Conservation (phyloP, 305 asterid genomes). For the Fraxinus velutina region DNA sequence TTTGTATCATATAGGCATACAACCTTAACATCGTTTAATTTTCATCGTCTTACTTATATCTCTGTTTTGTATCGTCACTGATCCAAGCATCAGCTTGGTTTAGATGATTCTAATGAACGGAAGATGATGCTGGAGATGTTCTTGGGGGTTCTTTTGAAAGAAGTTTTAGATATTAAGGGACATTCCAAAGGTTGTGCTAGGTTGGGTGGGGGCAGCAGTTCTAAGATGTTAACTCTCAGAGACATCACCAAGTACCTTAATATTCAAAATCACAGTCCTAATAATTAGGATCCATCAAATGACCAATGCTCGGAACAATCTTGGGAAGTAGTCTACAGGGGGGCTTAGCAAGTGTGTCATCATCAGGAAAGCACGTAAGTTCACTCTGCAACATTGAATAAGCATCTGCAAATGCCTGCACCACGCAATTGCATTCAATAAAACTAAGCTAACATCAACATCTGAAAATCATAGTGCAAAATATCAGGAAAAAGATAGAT, state of each 20-base stretch:
- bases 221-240: background rate
- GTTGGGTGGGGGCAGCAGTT: background rate
- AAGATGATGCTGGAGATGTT: background rate
- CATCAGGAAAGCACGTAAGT: conserved; percentile 48
- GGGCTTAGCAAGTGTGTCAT: conserved; percentile 42
- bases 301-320: conserved; percentile 82
- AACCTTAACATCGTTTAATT: background rate
- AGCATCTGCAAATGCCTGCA: conserved; percentile 98
- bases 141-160: background rate
- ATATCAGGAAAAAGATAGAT: background rate
- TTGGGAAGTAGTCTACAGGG: conserved; percentile 69
- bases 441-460: background rate
- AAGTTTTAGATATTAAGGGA: conserved; percentile 8
- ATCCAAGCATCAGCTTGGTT: background rate
- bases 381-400: conserved; percentile 78
- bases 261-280: background rate
- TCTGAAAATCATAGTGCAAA: background rate
- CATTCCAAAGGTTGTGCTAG: background rate
- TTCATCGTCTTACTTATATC: background rate
- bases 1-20: background rate
- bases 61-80: background rate
- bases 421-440: conserved; percentile 18
- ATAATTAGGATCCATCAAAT: conserved; percentile 45
- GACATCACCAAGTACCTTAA: background rate
- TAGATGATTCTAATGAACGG: background rate